Base-by-base conservation (phyloP, 2,329 filamentous ascomycete genomes). In the Cladosporium sp. region DNA sequence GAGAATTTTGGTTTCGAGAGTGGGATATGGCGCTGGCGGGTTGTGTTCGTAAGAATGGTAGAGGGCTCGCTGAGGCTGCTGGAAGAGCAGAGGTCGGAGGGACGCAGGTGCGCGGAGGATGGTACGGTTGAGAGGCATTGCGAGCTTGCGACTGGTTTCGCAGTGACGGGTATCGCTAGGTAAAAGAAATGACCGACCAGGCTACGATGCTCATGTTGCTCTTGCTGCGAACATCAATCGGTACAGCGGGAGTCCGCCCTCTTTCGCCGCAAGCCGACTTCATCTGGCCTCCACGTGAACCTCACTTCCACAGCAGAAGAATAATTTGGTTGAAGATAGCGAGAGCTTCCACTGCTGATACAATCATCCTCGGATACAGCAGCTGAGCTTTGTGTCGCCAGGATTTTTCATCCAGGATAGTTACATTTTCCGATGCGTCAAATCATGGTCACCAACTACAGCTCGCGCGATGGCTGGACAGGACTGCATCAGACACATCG, bases 31-130 rank as follows among this genome's bases (percentile, higher is more conserved):
- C 2, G 83, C 77, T 14, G 84, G 78, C 6, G 81, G 69, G 1
- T 84, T 80, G 70, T 91, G 88, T 69, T 89, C 84, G 74, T 86
- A 81, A 61, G 89, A 92, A 76, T 94, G 89, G 78, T 92, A 94
- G 55, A 65, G 58, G 4, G 67, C 61, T 60, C 60, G 57, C 15
- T 45, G 34, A 37, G 62, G 30, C 30, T 62, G 39, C 49, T 64
- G 64, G 30, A 67, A 37, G 38, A 69, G 64, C 25, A 69, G 65
- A 7, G 66, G 65, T 12, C 68, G 68, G 42, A 70, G 55, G 9
- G 63, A 25, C 19, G 65, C 28, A 3, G 67, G 68, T 9, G 63
- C 55, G 45, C 66, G 69, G 17, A 70, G 62, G 12, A 70, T 17
- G 5, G 57, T 64, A n/a, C 65, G 66, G n/a, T 25, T 25, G 9